Conservation (phyloP, 495 filamentous ascomycete genomes). For the Parathielavia appendiculata region DNA sequence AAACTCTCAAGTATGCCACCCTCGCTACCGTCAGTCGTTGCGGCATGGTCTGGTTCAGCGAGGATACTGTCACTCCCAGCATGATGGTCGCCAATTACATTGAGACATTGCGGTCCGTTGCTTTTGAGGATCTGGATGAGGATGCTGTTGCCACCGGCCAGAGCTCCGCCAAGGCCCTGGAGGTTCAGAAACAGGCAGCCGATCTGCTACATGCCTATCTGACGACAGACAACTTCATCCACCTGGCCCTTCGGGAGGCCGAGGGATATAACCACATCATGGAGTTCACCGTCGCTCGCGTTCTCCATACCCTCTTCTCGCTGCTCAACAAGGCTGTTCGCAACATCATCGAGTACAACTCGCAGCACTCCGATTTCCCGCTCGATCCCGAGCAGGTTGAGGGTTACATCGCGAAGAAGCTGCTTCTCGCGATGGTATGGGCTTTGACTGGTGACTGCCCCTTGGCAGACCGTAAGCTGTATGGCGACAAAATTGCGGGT, state of each 20-base stretch:
- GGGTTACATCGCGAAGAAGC: slow-evolving; percentile 83
- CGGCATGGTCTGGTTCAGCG: slow-evolving; percentile 99
- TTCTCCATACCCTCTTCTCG: slow-evolving; percentile 89
- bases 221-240: slow-evolving; percentile 69
- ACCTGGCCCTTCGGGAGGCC: slow-evolving; percentile 68
- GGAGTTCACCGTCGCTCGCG: slow-evolving; percentile 89
- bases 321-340: slow-evolving; percentile 88
- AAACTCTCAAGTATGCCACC: slow-evolving; percentile 96
- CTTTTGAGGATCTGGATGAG: slow-evolving; percentile 92
- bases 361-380: slow-evolving; percentile 89
- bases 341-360: slow-evolving; percentile 90
- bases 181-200: slow-evolving; percentile 69
- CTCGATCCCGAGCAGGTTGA: slow-evolving; percentile 85
- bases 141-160: slow-evolving; percentile 79
- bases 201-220: slow-evolving; percentile 70
- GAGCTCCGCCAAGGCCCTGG: slow-evolving; percentile 66
- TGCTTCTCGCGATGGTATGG: slow-evolving; percentile 88
- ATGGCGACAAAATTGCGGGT: slow-evolving; percentile 74
- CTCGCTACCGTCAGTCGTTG: slow-evolving; percentile 96
- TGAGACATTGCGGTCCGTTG: slow-evolving; percentile 67
- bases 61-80: slow-evolving; percentile 83
- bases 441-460: slow-evolving; percentile 93
- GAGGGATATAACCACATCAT: slow-evolving; percentile 88
- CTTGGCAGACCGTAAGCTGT: slow-evolving; percentile 75
- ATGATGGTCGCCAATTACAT: slow-evolving; percentile 96